Percentiles rank a stretch among this genome's conserved stretches.
These are phyloP conservation scores for Emericellopsis atlantica DNA, from an alignment of 2,329 filamentous ascomycete genomes.

Conservation along the genomic window DNA sequence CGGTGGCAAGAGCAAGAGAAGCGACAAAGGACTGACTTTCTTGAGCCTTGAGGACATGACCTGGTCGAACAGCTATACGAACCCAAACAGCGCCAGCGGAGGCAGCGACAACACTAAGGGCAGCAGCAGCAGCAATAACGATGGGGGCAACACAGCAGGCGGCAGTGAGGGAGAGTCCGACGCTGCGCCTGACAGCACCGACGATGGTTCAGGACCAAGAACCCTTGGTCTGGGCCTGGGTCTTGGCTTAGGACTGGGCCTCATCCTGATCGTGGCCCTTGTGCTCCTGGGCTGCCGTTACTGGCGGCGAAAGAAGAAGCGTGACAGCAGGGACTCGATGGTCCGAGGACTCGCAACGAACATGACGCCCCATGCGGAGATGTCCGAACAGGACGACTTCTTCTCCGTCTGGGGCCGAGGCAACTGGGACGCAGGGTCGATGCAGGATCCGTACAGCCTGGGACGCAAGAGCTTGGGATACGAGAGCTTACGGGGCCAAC, in stretches of 20 bases:
- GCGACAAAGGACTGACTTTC: conserved; percentile 23
- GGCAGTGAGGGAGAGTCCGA: not conserved
- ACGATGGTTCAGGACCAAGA: conserved; percentile 9
- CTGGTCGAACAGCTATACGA: conserved; percentile 38
- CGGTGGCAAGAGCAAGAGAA: conserved; percentile 19
- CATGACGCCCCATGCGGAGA: conserved; percentile 28
- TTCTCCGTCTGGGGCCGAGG: conserved; percentile 13
- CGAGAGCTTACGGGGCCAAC: conserved; percentile 30
- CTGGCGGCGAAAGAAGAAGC: conserved; percentile 22
- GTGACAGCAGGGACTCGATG: conserved; percentile 28
- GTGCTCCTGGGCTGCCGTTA: conserved; percentile 37
- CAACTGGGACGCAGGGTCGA: conserved; percentile 30
- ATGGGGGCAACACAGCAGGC: too few relatives aligned
- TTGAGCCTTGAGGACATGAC: conserved; percentile 44
- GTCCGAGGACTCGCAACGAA: conserved; percentile 38
- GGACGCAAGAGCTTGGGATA: conserved; percentile 32
- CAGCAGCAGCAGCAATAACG: too few relatives aligned
- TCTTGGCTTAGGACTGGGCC: conserved; percentile 46
- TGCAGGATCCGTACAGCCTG: conserved; percentile 25
- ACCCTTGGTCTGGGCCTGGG: conserved; percentile 49
- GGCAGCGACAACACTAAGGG: too few relatives aligned
- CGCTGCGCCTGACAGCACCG: conserved; percentile 10
- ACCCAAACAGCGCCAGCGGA: conserved; percentile 18
- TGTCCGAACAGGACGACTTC: conserved; percentile 25
- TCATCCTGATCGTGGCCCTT: conserved; percentile 32